Percentiles rank a stretch among this genome's conserved stretches.
phyloP scores from a whole-genome alignment of 495 filamentous ascomycete species.

The Chaetomium tenue region DNA sequence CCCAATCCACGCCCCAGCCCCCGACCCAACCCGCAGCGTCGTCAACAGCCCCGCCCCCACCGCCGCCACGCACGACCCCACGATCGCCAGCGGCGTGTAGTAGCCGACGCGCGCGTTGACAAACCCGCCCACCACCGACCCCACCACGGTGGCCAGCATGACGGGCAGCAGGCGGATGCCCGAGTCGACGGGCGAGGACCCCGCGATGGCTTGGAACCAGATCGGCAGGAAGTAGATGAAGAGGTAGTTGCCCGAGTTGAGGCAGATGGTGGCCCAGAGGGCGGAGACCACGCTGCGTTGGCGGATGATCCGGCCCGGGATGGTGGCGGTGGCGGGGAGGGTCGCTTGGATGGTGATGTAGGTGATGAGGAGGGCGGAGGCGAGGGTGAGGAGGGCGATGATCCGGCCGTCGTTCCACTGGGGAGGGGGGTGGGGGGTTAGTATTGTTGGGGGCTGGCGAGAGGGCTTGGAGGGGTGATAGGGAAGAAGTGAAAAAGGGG shows the following conservation, averaged over 20 bases:
- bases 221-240: constrained; percentile 60
- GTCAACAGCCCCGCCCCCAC: constrained; percentile 53
- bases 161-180: constrained; percentile 55
- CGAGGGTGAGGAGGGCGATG: constrained; percentile 46
- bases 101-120: constrained; percentile 49
- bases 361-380: constrained; percentile 41
- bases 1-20: constrained; percentile 53
- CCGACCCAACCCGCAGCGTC: constrained; percentile 45
- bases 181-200: constrained; percentile 44
- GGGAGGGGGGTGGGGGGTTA: constrained; percentile 29
- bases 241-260: constrained; percentile 39
- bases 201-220: constrained; percentile 58
- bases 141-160: constrained; percentile 50
- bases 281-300: constrained; percentile 61
- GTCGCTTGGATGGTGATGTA: constrained; percentile 56
- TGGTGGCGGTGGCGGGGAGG: constrained; percentile 59
- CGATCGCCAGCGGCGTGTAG: constrained; percentile 49
- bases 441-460: not conserved
- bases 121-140: constrained; percentile 48
- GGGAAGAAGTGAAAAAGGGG: not conserved
- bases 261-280: constrained; percentile 34
- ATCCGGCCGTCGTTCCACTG: constrained; percentile 47
- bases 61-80: constrained; percentile 56
- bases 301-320: constrained; percentile 64
- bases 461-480: too few relatives aligned